Base-by-base conservation (phyloP, 2,329 filamentous ascomycete species). In the Xylariaceae sp. region DNA sequence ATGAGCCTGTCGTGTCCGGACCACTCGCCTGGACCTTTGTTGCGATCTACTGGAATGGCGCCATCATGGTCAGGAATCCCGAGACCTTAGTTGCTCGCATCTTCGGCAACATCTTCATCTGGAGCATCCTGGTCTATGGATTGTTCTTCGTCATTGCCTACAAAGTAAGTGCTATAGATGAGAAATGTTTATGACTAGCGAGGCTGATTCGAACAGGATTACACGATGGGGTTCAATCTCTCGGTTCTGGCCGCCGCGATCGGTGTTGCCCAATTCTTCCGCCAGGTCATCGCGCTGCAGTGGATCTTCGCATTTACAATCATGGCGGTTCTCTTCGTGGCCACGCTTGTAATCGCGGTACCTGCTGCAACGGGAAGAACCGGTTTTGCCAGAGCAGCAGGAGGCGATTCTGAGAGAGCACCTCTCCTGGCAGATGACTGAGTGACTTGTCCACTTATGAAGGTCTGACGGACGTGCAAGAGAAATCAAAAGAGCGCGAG, bases 221-320 rank as follows among this genome's bases (percentile, higher is more conserved):
- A 86, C 69, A 87, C 88, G 19, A 87, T 95, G 67, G 90, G 91
- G 2, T 90, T 94, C 68, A 84, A 83, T 48, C 78, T 96, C 62
- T 88, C 84, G 60, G 78, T 91, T 42, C 75, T 95, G 43, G 75
- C 83, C 1, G 84, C 90, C 5, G 83, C 90, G 16, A 83, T 95
- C 40, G 90, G 89, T 12, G 83, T 94, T 14, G 81, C 83, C 13
- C 91, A 96, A 69, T 85, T 95, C 73, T 74, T 84, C 46, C 78
- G 80, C 63, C 84, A 90, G 67, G 71, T 86, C 53, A 77, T 95
- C 60, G 88, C 89, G 6, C 77, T 96, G 58, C 91, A 96, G 73
- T 96, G 90, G 90, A 93, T 95, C 71, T 96, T 96, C 68, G 88
- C 90, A 33, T 94, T 95, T 65, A 77, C 84, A 56, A 90, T 96